Base-by-base conservation (phyloP, 2,329 filamentous ascomycete genomes). In the Aspergillus sp. region DNA sequence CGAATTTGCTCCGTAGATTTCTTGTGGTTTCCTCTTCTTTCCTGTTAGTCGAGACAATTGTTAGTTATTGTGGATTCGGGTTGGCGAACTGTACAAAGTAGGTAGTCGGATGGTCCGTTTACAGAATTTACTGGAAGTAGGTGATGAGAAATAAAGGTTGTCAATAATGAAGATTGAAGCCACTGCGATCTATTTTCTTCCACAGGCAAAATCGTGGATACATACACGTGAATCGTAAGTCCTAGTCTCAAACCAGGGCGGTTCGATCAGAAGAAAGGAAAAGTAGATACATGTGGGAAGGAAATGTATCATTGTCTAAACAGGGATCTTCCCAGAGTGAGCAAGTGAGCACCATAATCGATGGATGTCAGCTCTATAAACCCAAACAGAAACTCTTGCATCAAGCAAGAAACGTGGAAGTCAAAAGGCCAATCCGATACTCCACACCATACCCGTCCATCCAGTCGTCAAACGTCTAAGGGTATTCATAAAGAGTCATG, bases 321-420 rank as follows among this genome's bases (percentile, higher is more conserved):
- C 10, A 30, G 26, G 10, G 10, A 30, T 35, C 16, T 38, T 16
- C 35, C n/a, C 14, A 41, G 40, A 41, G 40, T 20, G 40, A 42
- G n/a, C 40, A 45, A 45, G 13, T 45, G 22, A 22, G 22, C 43
- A 26, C 6, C 19, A 26, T 17, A 4, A 24, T 19, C 16, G 4
- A 42, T n/a, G 19, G 19, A 14, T 24, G 26, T 30, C 47, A 49
- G 47, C 47, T 49, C 38, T 49, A n/a, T n/a, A 17, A 17, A 42
- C 38, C 33, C 33, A 40, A 49, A 32, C 24, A 20, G 20, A 42
- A 22, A 22, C 36, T 43, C 47, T 32, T 49, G 47, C 47, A 43
- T 49, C 47, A 49, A 49, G 47, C 47, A 49, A 49, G 47, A 32
- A 46, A 14, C 16, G 16, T 19, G 19, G 40, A 42, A 42, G 40